These are phyloP conservation scores for Talaromyces sp. DNA, from an alignment of 2,329 filamentous ascomycete genomes.

Conservation along the genomic window DNA sequence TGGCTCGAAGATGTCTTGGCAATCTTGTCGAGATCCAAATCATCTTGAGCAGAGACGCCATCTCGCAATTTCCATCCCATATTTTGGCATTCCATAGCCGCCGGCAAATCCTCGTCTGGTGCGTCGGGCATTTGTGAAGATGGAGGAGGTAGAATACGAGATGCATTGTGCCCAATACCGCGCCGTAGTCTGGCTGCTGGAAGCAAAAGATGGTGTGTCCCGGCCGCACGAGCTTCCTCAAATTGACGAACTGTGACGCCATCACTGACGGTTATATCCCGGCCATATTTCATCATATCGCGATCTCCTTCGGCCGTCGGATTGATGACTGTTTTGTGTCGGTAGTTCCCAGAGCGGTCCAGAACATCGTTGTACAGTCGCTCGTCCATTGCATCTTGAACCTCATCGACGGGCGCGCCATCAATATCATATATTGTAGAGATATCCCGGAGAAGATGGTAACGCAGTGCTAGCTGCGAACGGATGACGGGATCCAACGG, in stretches of 20 bases:
- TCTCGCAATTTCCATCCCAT: constrained; percentile 78
- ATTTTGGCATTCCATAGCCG: constrained; percentile 66
- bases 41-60: constrained; percentile 56
- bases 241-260: constrained; percentile 65
- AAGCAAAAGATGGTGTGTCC: constrained; percentile 42
- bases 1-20: constrained; percentile 57
- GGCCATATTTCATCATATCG: constrained; percentile 73
- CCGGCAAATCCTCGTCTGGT: constrained; percentile 55
- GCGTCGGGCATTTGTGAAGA: background rate
- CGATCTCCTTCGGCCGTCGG: constrained; percentile 77
- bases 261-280: constrained; percentile 67
- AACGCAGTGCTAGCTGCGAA: constrained; percentile 80
- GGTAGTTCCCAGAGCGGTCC: constrained; percentile 84
- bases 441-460: constrained; percentile 71
- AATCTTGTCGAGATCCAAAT: constrained; percentile 64
- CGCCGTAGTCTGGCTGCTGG: constrained; percentile 39
- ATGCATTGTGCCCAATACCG: constrained; percentile 41
- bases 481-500: constrained; percentile 86
- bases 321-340: constrained; percentile 65
- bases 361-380: constrained; percentile 92
- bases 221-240: constrained; percentile 63
- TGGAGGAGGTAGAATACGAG: constrained; percentile 49
- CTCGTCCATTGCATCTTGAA: constrained; percentile 76
- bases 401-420: constrained; percentile 61
- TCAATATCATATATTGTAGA: constrained; percentile 80